Percentiles rank a stretch among this genome's conserved stretches.
Evolutionary conservation across 2,329 filamentous ascomycete genomes (phyloP).

Genomic region (Phialocephala subalpina): DNA sequence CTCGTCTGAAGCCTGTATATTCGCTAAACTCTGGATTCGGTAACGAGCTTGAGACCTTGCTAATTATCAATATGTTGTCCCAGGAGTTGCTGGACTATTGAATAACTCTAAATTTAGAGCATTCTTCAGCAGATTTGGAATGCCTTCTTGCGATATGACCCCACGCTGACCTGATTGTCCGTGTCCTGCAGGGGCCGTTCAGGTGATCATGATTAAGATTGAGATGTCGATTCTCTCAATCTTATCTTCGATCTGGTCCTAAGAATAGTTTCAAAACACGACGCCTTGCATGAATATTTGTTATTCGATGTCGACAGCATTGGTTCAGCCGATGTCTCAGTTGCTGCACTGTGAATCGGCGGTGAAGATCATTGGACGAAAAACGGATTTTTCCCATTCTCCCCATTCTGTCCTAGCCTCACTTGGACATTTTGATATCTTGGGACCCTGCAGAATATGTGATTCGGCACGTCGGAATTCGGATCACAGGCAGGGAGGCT

Average conservation of each 20-base stretch:
- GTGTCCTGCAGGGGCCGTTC: conserved; percentile 4
- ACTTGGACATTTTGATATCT: conserved; percentile 2
- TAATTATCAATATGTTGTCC: conserved; percentile 10
- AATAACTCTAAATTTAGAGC: conserved; percentile 11
- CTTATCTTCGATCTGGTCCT: conserved; percentile 6
- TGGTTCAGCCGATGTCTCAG: conserved; percentile 16
- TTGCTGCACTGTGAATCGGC: conserved; percentile 9
- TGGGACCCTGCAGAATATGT: conserved; percentile 9
- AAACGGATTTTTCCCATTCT: conserved; percentile 1
- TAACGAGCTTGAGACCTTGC: conserved; percentile 9
- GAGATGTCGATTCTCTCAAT: conserved; percentile 5
- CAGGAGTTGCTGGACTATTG: neutral
- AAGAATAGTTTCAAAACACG: conserved; percentile 12
- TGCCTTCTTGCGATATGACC: conserved; percentile 9
- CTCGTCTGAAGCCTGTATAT: conserved; percentile 2
- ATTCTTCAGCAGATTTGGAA: neutral
- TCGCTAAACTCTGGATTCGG: neutral
- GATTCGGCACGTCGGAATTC: conserved; percentile 13
- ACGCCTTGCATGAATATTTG: conserved; percentile 8
- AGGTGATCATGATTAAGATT: conserved; percentile 3
- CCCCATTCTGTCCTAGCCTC: conserved; percentile 4
- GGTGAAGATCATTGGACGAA: conserved; percentile 12
- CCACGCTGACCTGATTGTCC: conserved; percentile 8
- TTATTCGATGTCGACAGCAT: conserved; percentile 5
- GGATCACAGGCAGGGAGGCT: neutral